Evolutionary conservation across 805 yeast genomes (phyloP).

Genomic region (Ogataea parapolymorpha): DNA sequence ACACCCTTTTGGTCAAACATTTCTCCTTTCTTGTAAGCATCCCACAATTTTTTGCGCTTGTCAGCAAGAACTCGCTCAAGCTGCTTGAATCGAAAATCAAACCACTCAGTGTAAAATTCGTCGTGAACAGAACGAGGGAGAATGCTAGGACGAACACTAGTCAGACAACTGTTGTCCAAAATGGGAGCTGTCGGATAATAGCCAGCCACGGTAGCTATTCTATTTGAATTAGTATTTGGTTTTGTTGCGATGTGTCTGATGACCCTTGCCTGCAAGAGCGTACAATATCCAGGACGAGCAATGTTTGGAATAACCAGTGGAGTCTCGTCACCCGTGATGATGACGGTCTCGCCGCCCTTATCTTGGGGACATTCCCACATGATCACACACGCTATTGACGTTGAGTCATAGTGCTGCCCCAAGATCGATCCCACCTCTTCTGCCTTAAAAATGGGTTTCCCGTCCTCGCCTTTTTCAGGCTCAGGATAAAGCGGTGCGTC

Average conservation of each 20-base stretch:
- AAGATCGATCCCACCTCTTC: constrained; percentile 42
- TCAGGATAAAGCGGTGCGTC: constrained; percentile 19
- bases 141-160: constrained; percentile 35
- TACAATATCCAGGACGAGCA: constrained; percentile 48
- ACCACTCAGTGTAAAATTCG: constrained; percentile 35
- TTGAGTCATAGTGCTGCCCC: constrained; percentile 47
- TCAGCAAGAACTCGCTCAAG: constrained; percentile 28
- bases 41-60: constrained; percentile 19
- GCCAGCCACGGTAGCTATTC: constrained; percentile 35
- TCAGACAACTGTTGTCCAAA: constrained; percentile 33
- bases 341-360: constrained; percentile 51
- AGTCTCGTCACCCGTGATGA: constrained; percentile 41
- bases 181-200: constrained; percentile 28
- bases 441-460: constrained; percentile 20
- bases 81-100: constrained; percentile 31
- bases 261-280: constrained; percentile 45
- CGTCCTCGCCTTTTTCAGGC: constrained; percentile 15
- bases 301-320: constrained; percentile 24
- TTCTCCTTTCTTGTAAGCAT: constrained; percentile 19
- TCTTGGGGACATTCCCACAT: constrained; percentile 46
- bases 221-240: constrained; percentile 37
- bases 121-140: constrained; percentile 34
- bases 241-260: constrained; percentile 47
- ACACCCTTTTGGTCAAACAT: constrained; percentile 29
- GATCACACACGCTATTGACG: constrained; percentile 47